phyloP scores from a whole-genome alignment of 345 rosid genomes.

The Citrus trifoliata region DNA sequence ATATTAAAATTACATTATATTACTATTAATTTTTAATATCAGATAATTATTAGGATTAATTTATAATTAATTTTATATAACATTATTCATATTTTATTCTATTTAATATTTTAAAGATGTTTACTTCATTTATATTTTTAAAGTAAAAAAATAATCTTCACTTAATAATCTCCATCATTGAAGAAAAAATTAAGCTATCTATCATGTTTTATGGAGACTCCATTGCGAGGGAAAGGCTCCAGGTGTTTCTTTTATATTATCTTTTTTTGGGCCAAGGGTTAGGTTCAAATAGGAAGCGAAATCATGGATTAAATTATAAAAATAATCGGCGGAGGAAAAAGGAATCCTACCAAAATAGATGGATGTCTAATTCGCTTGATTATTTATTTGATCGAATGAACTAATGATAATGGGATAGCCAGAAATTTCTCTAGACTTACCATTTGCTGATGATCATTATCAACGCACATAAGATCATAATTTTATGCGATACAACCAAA shows the following conservation, averaged over 20 bases:
- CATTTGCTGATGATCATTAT: not conserved
- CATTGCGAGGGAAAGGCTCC: not conserved
- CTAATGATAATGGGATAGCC: not conserved
- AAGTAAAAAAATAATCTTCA: too few relatives aligned
- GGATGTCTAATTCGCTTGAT: not conserved
- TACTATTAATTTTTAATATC: rapidly evolving
- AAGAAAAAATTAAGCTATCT: too few relatives aligned
- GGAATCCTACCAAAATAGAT: not conserved
- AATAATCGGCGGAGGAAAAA: not conserved
- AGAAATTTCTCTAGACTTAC: not conserved
- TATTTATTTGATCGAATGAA: not conserved
- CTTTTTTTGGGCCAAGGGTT: too few relatives aligned
- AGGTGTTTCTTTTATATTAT: not conserved
- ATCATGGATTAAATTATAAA: not conserved
- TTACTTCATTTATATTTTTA: too few relatives aligned
- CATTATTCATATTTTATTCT: rapidly evolving
- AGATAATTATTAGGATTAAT: too few relatives aligned
- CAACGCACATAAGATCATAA: not conserved
- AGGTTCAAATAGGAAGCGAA: not conserved
- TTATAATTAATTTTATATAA: rapidly evolving
- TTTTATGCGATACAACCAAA: not conserved
- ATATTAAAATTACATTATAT: rapidly evolving
- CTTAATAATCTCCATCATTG: too few relatives aligned
- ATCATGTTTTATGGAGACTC: too few relatives aligned
- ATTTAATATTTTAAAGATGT: rapidly evolving